Percentiles rank a stretch among this genome's conserved stretches.
These are phyloP conservation scores for Monilinia aucupariae DNA, from an alignment of 2,329 filamentous ascomycete genomes.

Conservation along the genomic window DNA sequence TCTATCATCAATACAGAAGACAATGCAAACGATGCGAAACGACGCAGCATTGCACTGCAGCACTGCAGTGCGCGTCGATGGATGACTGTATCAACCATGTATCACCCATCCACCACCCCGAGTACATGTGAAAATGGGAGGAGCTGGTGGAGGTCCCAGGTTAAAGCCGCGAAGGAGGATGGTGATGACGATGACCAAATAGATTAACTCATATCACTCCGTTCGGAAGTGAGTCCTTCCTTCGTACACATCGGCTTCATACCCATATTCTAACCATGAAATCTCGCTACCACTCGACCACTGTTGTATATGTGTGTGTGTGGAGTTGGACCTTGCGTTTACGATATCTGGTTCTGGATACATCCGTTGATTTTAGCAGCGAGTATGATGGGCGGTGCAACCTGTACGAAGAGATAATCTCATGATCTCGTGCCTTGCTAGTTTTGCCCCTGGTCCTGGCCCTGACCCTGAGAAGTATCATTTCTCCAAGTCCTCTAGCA, in stretches of 20 bases:
- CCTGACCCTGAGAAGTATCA: not conserved
- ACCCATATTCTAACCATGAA: not conserved
- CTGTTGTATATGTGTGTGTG: not conserved
- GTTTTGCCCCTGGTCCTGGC: slow-evolving; percentile 9
- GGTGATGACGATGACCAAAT: not conserved
- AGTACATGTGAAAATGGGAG: not conserved
- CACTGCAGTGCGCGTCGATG: not conserved
- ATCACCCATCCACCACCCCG: not conserved
- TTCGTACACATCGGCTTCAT: not conserved
- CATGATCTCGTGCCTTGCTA: slow-evolving; percentile 15
- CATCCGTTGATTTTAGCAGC: not conserved
- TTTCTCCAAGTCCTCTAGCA: no score
- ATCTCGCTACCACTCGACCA: not conserved
- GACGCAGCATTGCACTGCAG: slow-evolving; percentile 6
- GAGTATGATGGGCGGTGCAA: not conserved
- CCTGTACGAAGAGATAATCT: not conserved
- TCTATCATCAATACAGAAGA: not conserved
- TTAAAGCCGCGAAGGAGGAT: not conserved
- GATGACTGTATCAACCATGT: not conserved
- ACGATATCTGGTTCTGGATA: slow-evolving; percentile 1
- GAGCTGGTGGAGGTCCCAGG: not conserved
- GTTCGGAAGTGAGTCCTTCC: not conserved
- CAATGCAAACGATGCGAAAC: slow-evolving; percentile 2
- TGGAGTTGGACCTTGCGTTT: slow-evolving; percentile 10
- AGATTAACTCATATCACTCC: not conserved